Base-by-base conservation (phyloP, 2,329 filamentous ascomycete genomes). In the Endoconidiophora polonica region DNA sequence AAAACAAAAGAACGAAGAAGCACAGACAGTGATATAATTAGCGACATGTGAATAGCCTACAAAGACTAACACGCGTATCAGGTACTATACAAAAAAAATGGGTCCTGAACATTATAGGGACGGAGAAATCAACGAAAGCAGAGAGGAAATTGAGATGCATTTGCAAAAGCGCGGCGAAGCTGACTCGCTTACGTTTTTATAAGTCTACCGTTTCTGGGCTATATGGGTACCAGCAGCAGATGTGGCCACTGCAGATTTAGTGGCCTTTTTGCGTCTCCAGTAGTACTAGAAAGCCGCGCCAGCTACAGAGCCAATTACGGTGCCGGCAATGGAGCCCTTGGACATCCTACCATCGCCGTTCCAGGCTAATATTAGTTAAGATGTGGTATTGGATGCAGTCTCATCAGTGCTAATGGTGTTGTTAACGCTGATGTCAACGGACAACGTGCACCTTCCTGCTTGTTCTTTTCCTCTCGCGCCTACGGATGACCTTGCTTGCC, bases 251-350 rank as follows among this genome's bases (percentile, higher is more conserved):
- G 44, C 39, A 33, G 45, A 44, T 26, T 38, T 23, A 7, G 24
- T 22, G 5, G 44, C 41, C 16, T 20, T 39, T 40, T 23, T 64
- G 16, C 61, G 59, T 2, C 65, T 56, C 57, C 63, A 62, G 55
- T 82, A 72, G 42, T 82, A 63, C 44, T 38, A 48, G 56, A 83
- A 71, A 29, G 76, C 65, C 1, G 77, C 72, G 41, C 77, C 83
- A 7, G 74, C 67, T 6, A 90, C 62, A 2, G 77, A 72, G 29
- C 84, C 85, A 54, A 88, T 68, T 2, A 83, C 81, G 53, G 85
- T 80, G 1, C 83, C 84, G 2, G 83, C 84, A 58, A 88, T 86
- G 18, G 76, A 73, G 40, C 82, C 83, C 18, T 76, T 76, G 12
- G 77, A 79, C 9, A 87, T 67, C 2, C 60, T 61, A 48, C 56